phyloP scores from a whole-genome alignment of 192 early-diverging fungal genomes.

The Haplosporangium gracile region DNA sequence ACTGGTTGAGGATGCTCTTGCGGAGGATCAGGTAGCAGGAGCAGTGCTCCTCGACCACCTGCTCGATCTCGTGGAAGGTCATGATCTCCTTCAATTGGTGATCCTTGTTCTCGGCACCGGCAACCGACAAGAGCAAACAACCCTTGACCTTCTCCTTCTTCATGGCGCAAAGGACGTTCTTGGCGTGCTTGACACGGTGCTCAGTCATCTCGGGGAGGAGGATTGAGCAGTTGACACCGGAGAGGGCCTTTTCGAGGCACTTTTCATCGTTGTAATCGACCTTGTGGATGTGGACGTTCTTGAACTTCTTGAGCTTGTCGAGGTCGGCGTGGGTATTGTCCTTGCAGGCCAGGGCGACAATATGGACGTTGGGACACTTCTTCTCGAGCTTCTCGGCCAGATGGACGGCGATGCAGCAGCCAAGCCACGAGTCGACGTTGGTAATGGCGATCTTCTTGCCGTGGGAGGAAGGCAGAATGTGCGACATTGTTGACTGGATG shows the following conservation, averaged over 20 bases:
- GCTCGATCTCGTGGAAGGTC: conserved; percentile 33
- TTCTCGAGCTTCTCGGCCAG: conserved; percentile 29
- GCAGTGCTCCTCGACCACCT: conserved; percentile 6
- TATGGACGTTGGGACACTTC: conserved; percentile 17
- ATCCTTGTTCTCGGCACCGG: conserved; percentile 8
- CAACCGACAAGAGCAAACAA: conserved; percentile 24
- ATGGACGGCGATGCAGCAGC: conserved; percentile 18
- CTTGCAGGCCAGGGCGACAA: conserved; percentile 28
- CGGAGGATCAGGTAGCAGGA: conserved; percentile 28
- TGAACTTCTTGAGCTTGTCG: conserved; percentile 31
- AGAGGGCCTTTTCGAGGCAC: conserved; percentile 17
- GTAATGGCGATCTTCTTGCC: conserved; percentile 18
- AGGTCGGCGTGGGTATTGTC: conserved; percentile 21
- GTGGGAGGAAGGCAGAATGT: background rate
- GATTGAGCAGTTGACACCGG: conserved; percentile 7
- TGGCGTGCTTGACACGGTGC: conserved; percentile 26
- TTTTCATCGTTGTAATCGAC: conserved; percentile 26
- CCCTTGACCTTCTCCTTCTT: conserved; percentile 12
- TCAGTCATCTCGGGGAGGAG: conserved; percentile 32
- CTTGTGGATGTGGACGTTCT: conserved; percentile 31
- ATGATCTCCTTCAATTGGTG: conserved; percentile 19
- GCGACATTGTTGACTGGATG: background rate
- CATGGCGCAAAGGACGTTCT: conserved; percentile 26
- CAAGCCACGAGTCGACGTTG: conserved; percentile 31
- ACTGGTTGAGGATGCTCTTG: conserved; percentile 33